Evolutionary conservation across 345 rosid genomes (phyloP).

Genomic region (Xanthoceras sorbifolium): DNA sequence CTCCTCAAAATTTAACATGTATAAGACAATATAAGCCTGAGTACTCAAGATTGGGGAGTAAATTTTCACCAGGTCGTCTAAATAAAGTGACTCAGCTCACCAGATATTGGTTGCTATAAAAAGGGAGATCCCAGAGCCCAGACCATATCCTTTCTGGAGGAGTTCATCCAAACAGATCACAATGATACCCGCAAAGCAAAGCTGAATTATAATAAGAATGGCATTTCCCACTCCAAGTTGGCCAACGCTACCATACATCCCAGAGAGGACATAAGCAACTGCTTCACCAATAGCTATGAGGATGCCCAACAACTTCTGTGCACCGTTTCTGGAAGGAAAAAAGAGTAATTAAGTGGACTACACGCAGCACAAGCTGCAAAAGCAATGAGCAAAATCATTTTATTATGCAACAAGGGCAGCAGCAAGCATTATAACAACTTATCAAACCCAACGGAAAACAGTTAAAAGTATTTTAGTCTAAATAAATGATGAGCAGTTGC

Average conservation of each 20-base stretch:
- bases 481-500: background rate
- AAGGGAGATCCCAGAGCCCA: conserved; percentile 88
- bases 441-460: background rate
- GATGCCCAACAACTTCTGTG: conserved; percentile 78
- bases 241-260: conserved; percentile 78
- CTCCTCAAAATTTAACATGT: background rate
- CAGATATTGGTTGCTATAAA: conserved; percentile 90
- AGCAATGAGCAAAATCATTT: conserved; percentile 2
- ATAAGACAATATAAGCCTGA: background rate
- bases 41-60: background rate
- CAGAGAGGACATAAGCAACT: conserved; percentile 78
- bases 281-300: conserved; percentile 81
- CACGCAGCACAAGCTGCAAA: background rate
- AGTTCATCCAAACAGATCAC: conserved; percentile 85
- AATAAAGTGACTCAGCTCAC: conserved; percentile 31
- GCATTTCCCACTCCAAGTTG: conserved; percentile 88
- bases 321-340: conserved; percentile 60
- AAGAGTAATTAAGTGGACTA: conserved; percentile 4
- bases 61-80: background rate
- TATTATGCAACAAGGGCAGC: background rate
- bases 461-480: background rate
- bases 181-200: conserved; percentile 79
- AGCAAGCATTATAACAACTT: background rate
- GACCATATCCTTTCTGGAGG: conserved; percentile 80
- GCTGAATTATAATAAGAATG: conserved; percentile 73